phyloP scores from a whole-genome alignment of 2,329 filamentous ascomycete genomes.

The Alternaria solani region DNA sequence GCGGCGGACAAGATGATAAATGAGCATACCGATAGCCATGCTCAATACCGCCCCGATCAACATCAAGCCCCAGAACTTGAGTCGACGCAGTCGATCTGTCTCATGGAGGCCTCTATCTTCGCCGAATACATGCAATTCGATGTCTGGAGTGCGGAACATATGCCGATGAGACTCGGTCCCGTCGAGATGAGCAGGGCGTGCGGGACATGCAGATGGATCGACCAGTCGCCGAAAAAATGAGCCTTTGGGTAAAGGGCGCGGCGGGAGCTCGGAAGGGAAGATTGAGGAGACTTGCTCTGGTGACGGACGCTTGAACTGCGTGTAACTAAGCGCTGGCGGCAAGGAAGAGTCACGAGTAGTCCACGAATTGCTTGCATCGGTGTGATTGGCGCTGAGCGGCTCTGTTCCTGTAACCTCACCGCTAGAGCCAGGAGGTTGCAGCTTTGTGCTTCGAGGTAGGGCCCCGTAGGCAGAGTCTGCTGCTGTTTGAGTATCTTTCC shows the following conservation, averaged over 20 bases:
- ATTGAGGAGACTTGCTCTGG: not conserved
- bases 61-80: not conserved
- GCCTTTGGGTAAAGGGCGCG: not conserved
- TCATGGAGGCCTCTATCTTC: fast-evolving
- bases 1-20: not conserved
- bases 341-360: not conserved
- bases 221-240: not conserved
- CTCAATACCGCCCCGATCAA: not conserved
- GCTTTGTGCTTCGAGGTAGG: not conserved
- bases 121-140: not conserved
- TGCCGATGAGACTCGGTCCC: not conserved
- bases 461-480: not conserved
- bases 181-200: not conserved
- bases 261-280: not conserved
- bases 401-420: not conserved
- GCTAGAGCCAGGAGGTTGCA: not conserved
- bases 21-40: not conserved
- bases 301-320: not conserved
- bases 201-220: not conserved
- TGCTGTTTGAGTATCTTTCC: not conserved
- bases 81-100: no score
- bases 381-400: not conserved
- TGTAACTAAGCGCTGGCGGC: not conserved
- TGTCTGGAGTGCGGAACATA: not conserved
- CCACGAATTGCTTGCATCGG: not conserved